Evolutionary conservation across 176 grass and related monocot genomes (phyloP).

Genomic region (Chloris gayana): DNA sequence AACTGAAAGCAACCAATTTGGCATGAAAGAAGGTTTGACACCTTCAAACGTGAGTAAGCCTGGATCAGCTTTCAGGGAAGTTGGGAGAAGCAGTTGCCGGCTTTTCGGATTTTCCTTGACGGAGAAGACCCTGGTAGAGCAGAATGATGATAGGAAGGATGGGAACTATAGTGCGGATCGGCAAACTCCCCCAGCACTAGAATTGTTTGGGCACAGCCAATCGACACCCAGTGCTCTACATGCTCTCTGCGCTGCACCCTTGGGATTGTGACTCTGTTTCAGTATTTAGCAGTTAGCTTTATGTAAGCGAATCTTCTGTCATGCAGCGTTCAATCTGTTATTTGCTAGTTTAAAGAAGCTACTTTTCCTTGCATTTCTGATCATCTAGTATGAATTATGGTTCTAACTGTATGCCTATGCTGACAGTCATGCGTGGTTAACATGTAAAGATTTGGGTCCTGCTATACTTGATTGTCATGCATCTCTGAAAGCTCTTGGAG

Average conservation of each 20-base stretch:
- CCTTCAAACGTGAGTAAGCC: slow-evolving; percentile 12
- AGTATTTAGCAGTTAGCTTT: neutral
- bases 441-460: no score
- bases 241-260: slow-evolving; percentile 54
- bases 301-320: neutral
- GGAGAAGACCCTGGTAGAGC: slow-evolving; percentile 50
- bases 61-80: neutral
- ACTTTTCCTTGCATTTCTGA: neutral
- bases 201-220: slow-evolving; percentile 47
- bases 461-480: no score
- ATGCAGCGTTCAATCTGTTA: neutral
- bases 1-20: slow-evolving; percentile 22
- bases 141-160: slow-evolving; percentile 38
- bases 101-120: slow-evolving; percentile 91
- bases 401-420: neutral
- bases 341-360: neutral
- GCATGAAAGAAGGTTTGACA: slow-evolving; percentile 21
- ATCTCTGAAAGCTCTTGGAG: no score
- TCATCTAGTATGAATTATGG: neutral
- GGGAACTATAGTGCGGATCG: neutral
- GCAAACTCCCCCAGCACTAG: slow-evolving; percentile 31
- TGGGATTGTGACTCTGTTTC: slow-evolving; percentile 45
- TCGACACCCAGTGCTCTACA: slow-evolving; percentile 37
- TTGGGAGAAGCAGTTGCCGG: slow-evolving; percentile 43
- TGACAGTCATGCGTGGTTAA: neutral